Percentiles rank a stretch among this genome's conserved stretches.
Evolutionary conservation across 192 early-diverging fungal species (phyloP).

Genomic region (Martensiomyces pterosporus): DNA sequence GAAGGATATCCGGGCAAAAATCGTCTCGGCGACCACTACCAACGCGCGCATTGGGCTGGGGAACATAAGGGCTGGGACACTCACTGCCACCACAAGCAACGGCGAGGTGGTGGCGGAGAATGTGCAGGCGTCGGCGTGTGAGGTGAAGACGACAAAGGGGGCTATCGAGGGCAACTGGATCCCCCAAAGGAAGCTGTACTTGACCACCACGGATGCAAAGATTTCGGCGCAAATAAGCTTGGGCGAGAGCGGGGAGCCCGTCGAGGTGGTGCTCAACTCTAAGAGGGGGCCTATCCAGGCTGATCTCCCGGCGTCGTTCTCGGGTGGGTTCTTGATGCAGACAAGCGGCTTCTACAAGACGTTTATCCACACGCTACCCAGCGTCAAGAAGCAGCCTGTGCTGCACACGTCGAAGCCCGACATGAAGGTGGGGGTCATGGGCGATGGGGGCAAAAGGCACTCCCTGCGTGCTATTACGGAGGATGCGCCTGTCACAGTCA

Average conservation of each 20-base stretch:
- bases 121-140: constrained; percentile 16
- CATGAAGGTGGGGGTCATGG: constrained; percentile 21
- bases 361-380: constrained; percentile 22
- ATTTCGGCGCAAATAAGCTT: constrained; percentile 28
- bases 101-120: constrained; percentile 30
- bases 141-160: constrained; percentile 25
- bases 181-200: constrained; percentile 36
- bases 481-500: constrained; percentile 29
- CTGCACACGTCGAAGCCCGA: constrained; percentile 30
- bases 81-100: constrained; percentile 24
- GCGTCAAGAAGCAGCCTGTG: constrained; percentile 14
- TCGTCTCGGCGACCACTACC: constrained; percentile 27
- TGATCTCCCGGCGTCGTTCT: constrained; percentile 37
- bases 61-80: constrained; percentile 32
- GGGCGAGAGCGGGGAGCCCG: constrained; percentile 3
- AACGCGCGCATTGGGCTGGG: constrained; percentile 44
- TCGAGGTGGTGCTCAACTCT: constrained; percentile 28
- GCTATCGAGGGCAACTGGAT: constrained; percentile 43
- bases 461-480: constrained; percentile 28
- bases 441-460: constrained; percentile 18
- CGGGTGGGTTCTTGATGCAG: constrained; percentile 36
- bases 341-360: constrained; percentile 33
- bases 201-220: constrained; percentile 30
- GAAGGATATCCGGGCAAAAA: constrained; percentile 30
- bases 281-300: constrained; percentile 29